Evolutionary conservation across 2,329 filamentous ascomycete species (phyloP).

Genomic region (Hyphodiscus sp.): DNA sequence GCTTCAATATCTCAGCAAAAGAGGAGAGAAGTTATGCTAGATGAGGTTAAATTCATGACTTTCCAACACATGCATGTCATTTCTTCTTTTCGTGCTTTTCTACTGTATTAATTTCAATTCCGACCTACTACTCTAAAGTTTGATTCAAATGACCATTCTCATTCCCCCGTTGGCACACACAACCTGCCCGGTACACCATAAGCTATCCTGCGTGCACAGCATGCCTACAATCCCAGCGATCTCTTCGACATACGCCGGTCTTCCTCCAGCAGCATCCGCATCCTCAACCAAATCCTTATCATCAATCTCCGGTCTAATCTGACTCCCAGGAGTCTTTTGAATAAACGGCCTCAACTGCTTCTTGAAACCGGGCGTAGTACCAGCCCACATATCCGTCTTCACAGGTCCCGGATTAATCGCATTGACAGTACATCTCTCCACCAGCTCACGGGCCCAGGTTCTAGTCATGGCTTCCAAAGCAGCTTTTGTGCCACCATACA

Average conservation of each 20-base stretch:
- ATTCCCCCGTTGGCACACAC: conserved; percentile 77
- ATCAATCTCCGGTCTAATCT: conserved; percentile 55
- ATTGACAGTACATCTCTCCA: conserved; percentile 57
- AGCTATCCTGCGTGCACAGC: conserved; percentile 64
- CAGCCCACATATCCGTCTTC: conserved; percentile 58
- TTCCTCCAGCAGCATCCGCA: conserved; percentile 46
- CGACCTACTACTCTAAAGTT: too few relatives aligned
- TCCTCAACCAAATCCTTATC: conserved; percentile 54
- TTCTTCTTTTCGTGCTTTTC: too few relatives aligned
- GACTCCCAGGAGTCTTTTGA: conserved; percentile 58
- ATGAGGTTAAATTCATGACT: neutral
- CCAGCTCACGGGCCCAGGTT: conserved; percentile 57
- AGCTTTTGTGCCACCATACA: conserved; percentile 62
- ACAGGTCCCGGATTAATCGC: conserved; percentile 61
- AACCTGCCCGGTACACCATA: conserved; percentile 73
- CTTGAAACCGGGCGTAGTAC: conserved; percentile 51
- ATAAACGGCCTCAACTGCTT: conserved; percentile 52
- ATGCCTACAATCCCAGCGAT: conserved; percentile 72
- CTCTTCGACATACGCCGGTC: conserved; percentile 61
- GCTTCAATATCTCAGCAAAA: conserved; percentile 6
- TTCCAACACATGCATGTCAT: neutral
- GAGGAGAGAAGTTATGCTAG: neutral
- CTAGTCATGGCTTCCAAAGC: conserved; percentile 64
- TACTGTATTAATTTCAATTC: too few relatives aligned
- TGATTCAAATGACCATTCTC: conserved; percentile 37